These are phyloP conservation scores for Xerophyta viscosa DNA, from an alignment of 106 monocot genomes.

Conservation along the genomic window DNA sequence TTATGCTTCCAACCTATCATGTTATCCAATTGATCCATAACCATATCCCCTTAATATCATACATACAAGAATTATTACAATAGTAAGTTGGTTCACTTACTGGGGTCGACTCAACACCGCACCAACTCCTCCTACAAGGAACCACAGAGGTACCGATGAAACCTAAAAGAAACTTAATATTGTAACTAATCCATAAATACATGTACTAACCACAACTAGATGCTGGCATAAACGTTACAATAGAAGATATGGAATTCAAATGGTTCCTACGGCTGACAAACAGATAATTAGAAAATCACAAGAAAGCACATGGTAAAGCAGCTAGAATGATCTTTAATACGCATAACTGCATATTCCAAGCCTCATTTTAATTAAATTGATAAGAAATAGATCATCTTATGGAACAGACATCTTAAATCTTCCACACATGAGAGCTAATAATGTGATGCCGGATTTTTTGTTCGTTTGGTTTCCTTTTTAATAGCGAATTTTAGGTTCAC, in stretches of 20 bases:
- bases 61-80: not conserved
- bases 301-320: not conserved
- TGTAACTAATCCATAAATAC: not conserved
- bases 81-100: no score
- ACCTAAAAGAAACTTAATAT: no score
- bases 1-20: conserved; percentile 13
- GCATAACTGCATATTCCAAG: not conserved
- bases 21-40: conserved; percentile 17
- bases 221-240: not conserved
- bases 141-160: no score
- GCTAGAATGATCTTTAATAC: not conserved
- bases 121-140: conserved; percentile 1
- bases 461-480: no score
- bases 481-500: no score
- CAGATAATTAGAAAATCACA: not conserved
- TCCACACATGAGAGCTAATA: no score
- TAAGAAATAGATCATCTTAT: no score
- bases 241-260: not conserved
- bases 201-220: not conserved
- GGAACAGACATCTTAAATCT: no score
- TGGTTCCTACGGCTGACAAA: not conserved
- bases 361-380: no score
- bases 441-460: no score
- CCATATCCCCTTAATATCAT: conserved; percentile 8
- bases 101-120: no score